Base-by-base conservation (phyloP, 164 flowering plant genomes). In the Cinnamomum micranthum region DNA sequence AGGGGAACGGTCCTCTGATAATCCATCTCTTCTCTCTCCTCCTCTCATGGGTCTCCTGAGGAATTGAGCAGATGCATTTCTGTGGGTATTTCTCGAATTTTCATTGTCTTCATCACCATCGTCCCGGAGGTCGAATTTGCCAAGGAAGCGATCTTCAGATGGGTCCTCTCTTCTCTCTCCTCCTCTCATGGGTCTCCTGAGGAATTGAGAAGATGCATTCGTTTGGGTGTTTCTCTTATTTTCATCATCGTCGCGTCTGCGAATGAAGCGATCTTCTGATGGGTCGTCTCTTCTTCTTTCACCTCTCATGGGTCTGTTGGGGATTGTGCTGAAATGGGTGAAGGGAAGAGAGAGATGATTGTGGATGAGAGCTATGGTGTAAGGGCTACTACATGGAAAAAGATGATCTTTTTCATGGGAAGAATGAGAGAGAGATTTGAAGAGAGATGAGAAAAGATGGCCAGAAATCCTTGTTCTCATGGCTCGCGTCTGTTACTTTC, bases 131-230 rank as follows among this genome's bases (percentile, higher is more conserved):
- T 24, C 69, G 7, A 58, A 31, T 4, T 50, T 52, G 23, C 52
- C 2, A 55, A 4, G 23, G 76, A 69, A 50, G 27, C 3, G 12
- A 64, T 65, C 52, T n/a, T 68, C 63, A 2, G 69, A 50, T 41
- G 65, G 50, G 33, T 55, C 24, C 4, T 27, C n/a, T 14, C 50
- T 60, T 28, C 20, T 35, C 6, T 71, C 22, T 13, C 72, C 82
- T 55, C 85, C 87, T 80, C 73, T 64, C 23, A 65, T 28, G 66
- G 73, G 81, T 73, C 75, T 68, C 60, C 47, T 67, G 33, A 12
- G 60, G 65, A 71, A 79, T 6, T 85, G 90, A 19, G 79, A 74
- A 0, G 89, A 84, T 14, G 87, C 85, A 69, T 35, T 68, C 6
- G 50, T 68, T 71, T 24, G 77, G 68, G 13, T 15, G 47, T 67